Percentiles rank a stretch among this genome's conserved stretches.
These are phyloP conservation scores for Hydnum rufescens DNA, from an alignment of 768 basidiomycete genomes.

Conservation along the genomic window DNA sequence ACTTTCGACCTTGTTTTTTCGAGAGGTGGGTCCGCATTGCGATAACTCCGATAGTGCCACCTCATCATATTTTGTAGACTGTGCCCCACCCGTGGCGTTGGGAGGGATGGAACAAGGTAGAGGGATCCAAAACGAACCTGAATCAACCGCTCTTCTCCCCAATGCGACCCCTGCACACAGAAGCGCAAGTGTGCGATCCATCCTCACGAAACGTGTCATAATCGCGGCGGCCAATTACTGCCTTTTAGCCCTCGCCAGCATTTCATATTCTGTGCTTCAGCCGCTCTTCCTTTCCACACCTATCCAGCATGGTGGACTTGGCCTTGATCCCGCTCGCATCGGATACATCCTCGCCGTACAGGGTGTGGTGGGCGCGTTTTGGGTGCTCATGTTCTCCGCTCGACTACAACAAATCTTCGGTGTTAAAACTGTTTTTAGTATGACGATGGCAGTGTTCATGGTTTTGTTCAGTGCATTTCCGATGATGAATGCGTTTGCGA, in stretches of 20 bases:
- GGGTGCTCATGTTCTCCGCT: background rate
- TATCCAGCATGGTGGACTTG: slow-evolving; percentile 4
- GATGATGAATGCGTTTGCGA: too few relatives aligned
- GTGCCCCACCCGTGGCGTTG: too few relatives aligned
- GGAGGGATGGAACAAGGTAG: too few relatives aligned
- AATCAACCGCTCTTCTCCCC: too few relatives aligned
- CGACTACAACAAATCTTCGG: background rate
- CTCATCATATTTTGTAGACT: too few relatives aligned
- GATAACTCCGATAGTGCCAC: too few relatives aligned
- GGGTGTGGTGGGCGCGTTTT: background rate
- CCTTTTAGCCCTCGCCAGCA: slow-evolving; percentile 42
- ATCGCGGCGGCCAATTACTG: slow-evolving; percentile 48
- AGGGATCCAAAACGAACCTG: too few relatives aligned
- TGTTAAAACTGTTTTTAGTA: background rate
- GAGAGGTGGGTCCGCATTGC: slow-evolving; percentile 10
- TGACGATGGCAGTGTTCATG: background rate
- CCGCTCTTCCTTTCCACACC: slow-evolving; percentile 20
- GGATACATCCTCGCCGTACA: slow-evolving; percentile 5
- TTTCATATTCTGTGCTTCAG: slow-evolving; percentile 41
- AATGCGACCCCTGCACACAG: too few relatives aligned
- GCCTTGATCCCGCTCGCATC: slow-evolving; percentile 2
- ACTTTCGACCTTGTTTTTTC: background rate
- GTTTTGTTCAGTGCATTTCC: background rate
- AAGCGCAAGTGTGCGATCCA: slow-evolving; percentile 5
- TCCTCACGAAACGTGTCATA: slow-evolving; percentile 22